A percentile compares a stretch with the other conserved stretches of the same genome.
phyloP scores from a whole-genome alignment of 495 filamentous ascomycete species.

The Mytilinidion resinicola region DNA sequence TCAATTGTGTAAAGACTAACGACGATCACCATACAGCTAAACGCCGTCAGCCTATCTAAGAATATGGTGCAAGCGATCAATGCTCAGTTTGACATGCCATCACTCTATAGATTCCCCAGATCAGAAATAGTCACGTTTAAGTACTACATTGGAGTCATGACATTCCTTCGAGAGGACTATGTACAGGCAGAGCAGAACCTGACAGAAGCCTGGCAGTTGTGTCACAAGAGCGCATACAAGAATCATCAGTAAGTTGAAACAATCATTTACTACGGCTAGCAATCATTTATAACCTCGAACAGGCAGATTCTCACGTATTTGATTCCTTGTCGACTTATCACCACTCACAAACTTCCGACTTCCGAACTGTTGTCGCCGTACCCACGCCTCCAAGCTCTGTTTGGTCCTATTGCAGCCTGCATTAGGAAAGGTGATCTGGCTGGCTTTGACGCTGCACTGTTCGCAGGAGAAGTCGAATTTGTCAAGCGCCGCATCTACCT shows the following conservation, averaged over 20 bases:
- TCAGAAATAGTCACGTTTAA: constrained; percentile 93
- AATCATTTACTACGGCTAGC: not conserved
- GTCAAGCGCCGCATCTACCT: constrained; percentile 94
- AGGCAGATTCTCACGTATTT: constrained; percentile 94
- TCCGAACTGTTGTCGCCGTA: constrained; percentile 61
- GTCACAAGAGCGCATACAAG: constrained; percentile 59
- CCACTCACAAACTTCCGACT: constrained; percentile 75
- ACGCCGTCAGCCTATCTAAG: constrained; percentile 79
- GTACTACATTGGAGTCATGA: constrained; percentile 85
- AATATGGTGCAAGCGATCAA: constrained; percentile 77
- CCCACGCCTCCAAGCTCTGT: constrained; percentile 70
- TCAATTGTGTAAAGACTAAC: not conserved
- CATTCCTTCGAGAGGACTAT: constrained; percentile 91
- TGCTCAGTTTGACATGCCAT: constrained; percentile 71
- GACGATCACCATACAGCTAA: constrained; percentile 47
- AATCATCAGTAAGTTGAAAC: constrained; percentile 68
- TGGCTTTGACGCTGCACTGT: constrained; percentile 77
- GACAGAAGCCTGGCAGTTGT: constrained; percentile 68
- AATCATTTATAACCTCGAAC: not conserved
- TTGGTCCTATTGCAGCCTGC: constrained; percentile 65
- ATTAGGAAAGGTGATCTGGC: constrained; percentile 77
- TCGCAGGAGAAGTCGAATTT: constrained; percentile 75
- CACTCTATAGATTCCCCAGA: constrained; percentile 66
- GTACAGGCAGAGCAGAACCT: constrained; percentile 73
- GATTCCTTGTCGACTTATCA: constrained; percentile 84